These are phyloP conservation scores for Colletotrichum musae DNA, from an alignment of 2,329 filamentous ascomycete species.

Conservation along the genomic window DNA sequence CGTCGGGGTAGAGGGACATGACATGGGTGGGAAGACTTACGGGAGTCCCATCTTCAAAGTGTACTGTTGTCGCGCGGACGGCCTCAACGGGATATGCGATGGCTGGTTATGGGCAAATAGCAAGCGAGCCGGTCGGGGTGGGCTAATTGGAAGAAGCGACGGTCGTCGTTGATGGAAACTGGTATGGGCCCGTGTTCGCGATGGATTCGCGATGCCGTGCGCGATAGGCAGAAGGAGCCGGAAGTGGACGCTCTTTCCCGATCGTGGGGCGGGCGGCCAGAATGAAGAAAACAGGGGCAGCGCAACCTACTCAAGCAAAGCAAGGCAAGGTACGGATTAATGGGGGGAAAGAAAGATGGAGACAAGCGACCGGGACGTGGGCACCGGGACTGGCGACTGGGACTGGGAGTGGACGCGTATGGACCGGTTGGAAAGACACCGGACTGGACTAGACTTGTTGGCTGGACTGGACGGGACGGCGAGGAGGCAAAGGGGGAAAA, in stretches of 20 bases:
- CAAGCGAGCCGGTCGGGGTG: background rate
- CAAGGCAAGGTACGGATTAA: background rate
- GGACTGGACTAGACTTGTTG: conserved; percentile 19
- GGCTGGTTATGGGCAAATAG: background rate
- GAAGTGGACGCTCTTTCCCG: conserved; percentile 8
- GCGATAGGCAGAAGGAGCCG: conserved; percentile 7
- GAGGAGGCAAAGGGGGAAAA: conserved; percentile 24
- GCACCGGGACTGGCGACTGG: conserved; percentile 16
- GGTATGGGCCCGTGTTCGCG: conserved; percentile 23
- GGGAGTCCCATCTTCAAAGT: conserved; percentile 61
- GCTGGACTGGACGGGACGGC: conserved; percentile 15
- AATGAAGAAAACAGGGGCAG: conserved; percentile 12
- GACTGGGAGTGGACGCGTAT: background rate
- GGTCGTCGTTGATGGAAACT: conserved; percentile 23
- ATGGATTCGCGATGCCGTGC: conserved; percentile 35
- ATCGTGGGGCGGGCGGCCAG: conserved; percentile 29
- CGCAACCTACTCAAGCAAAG: background rate
- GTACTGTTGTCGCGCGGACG: conserved; percentile 10
- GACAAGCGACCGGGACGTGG: conserved; percentile 31
- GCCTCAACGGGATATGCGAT: background rate
- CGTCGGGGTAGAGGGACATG: conserved; percentile 12
- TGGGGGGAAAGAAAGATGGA: conserved; percentile 15
- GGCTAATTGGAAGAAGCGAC: background rate
- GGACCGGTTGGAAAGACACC: background rate
- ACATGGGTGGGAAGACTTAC: conserved; percentile 53